Base-by-base conservation (phyloP, 441 rosid species). In the Brassica balearica region DNA sequence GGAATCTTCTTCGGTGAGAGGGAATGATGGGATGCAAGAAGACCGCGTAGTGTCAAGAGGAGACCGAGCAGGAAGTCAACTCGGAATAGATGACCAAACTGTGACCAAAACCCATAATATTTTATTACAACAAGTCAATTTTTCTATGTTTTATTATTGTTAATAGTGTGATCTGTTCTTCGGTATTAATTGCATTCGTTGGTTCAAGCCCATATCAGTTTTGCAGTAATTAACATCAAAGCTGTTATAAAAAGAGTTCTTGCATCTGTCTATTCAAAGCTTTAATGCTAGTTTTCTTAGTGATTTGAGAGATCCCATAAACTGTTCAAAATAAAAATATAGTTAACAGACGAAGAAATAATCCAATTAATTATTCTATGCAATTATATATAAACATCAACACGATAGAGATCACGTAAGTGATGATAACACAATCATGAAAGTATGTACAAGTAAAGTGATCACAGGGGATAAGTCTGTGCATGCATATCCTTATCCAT, bases 1-100 rank as follows among this genome's bases (percentile, higher is more conserved):
- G 2, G 10, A 71, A 43, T 41, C 66, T 53, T 56, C 68, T 65
- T 71, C 62, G 68, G 70, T 68, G 72, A 27, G 41, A 53, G 15
- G 41, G 20, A 17, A 62, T 62, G 66, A n/a, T 62, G 41, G 20
- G 20, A n/a, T 27, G 41, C 41, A 62, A n/a, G 41, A 63, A 8
- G 22, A 29, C 43, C 22, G 43, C 22, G 12, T 1, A 14, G 6
- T 27, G 66, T 27, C 41, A 62, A 27, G 41, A 7, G 41, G 20
- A 62, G 66, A 27, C 41, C 20, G 20, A 62, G 8, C 11, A n/a
- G 5, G 11, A 29, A 29, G 22, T 63, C 43, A 14, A 29, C 43
- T 29, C 20, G 41, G 20, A 29, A 11, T 62, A 58, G 25, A 56
- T 6, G 36, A 32, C 36, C 36, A 32, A 32, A 32, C 36, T 32